These are phyloP conservation scores for Clonostachys sp. DNA, from an alignment of 2,329 filamentous ascomycete species.

Conservation along the genomic window DNA sequence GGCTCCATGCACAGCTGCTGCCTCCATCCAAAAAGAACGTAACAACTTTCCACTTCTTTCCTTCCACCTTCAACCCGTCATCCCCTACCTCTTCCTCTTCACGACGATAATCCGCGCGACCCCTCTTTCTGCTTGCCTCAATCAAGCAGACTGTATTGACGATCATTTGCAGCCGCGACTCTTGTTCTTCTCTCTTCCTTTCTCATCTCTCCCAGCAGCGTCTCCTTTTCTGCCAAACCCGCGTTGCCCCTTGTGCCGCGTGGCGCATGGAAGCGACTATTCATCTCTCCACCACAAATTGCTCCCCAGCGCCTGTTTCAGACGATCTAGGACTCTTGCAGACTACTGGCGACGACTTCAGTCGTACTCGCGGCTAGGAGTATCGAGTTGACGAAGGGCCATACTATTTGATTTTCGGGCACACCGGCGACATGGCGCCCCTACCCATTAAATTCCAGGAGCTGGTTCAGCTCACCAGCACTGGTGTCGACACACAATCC, in stretches of 20 bases:
- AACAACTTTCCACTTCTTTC: neutral
- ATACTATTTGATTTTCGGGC: constrained; percentile 16
- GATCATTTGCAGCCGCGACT: too few species aligned
- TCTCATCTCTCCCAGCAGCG: constrained; percentile 1
- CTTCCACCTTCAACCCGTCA: neutral
- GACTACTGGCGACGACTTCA: neutral
- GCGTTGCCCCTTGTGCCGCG: constrained; percentile 13
- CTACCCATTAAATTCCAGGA: constrained; percentile 92
- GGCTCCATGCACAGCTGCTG: too few species aligned
- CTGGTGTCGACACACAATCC: constrained; percentile 39
- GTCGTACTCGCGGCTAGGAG: constrained; percentile 11
- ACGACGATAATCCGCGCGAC: neutral
- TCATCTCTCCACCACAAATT: constrained; percentile 11
- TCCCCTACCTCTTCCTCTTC: neutral
- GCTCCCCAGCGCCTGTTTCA: neutral
- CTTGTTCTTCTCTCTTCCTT: neutral
- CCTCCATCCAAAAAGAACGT: too few species aligned
- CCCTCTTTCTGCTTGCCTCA: neutral
- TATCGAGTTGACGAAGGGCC: constrained; percentile 14
- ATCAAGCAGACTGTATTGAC: neutral
- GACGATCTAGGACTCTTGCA: neutral
- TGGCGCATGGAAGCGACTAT: constrained; percentile 32
- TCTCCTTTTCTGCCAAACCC: neutral
- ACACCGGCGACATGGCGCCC: constrained; percentile 50
- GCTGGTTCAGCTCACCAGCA: constrained; percentile 64